A percentile compares a stretch with the other conserved stretches of the same genome.
Conservation (phyloP, 202 grass and related monocot species). For the Thinopyrum obtusiflorum region DNA sequence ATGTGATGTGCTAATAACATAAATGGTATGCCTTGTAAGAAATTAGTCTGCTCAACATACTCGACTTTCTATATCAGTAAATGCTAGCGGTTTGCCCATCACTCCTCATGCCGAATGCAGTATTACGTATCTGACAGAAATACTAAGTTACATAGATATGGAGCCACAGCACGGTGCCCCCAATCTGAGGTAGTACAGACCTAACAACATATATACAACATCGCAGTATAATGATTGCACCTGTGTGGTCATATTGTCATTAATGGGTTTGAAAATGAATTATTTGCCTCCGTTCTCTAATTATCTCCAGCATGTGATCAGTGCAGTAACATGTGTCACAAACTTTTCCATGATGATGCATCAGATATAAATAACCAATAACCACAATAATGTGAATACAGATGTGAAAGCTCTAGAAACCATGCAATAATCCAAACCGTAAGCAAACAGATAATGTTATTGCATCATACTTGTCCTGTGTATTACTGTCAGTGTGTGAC, state of each 20-base stretch:
- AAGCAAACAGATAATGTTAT: not conserved
- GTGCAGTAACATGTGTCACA: not conserved
- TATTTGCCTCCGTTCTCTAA: not conserved
- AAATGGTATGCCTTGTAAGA: not conserved
- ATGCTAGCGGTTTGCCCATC: not conserved
- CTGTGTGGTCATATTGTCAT: not conserved
- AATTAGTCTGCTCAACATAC: not conserved
- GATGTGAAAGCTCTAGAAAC: not conserved
- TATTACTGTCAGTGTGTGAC: not conserved
- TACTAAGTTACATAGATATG: not conserved
- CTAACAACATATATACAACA: not conserved
- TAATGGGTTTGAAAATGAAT: not conserved
- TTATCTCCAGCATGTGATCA: not conserved
- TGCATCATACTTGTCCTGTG: not conserved
- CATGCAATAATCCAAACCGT: not conserved
- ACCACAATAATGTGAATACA: not conserved
- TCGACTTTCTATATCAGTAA: slow-evolving; percentile 5
- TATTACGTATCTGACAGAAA: not conserved
- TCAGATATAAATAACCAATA: not conserved
- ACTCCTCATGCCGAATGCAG: not conserved
- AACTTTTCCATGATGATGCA: not conserved
- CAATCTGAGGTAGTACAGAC: not conserved
- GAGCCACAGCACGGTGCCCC: not conserved
- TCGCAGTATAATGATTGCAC: not conserved
- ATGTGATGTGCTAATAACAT: not conserved